Base-by-base conservation (phyloP, 2,329 filamentous ascomycete genomes). In the Aspergillus carbonarius region DNA sequence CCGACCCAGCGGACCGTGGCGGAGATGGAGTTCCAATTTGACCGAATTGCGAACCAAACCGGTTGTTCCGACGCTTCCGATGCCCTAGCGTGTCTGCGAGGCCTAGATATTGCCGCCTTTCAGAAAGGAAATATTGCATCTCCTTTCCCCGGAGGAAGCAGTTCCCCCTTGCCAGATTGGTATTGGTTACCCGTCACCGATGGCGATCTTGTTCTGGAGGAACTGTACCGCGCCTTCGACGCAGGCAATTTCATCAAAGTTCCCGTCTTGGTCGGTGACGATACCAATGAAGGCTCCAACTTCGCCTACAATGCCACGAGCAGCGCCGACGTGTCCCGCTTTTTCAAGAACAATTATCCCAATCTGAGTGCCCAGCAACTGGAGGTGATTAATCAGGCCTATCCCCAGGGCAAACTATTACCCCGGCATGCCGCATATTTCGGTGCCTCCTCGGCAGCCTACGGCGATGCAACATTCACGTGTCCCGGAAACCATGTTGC, bases 171-270 rank as follows among this genome's bases (percentile, higher is more conserved):
- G 3, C 83, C 84, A 0, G 58, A 80, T 0, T 85, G 80, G 69
- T 82, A 82, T 73, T 87, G 82, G 74, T 76, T 79, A 6, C 83
- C 84, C 0, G 78, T 81, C 0, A 69, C 87, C 2, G 85, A 88
- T 62, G 77, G 79, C 2, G 76, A 79, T n/a, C 70, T 87, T 13
- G 73, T 86, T 3, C 71, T 68, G 0, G 81, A 84, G 57, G 74
- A 78, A 15, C 80, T 83, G 0, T 85, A 86, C 60, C 75, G 70
- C 1, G 66, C 78, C 1, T 84, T 83, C 52, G 67, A 70, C 1
- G 49, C 79, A 15, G 83, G 82, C 0, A 78, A 77, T 6, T 84
- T 85, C 69, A 70, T 85, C 60, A 77, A 77, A 25, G 78, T 87
- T 0, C 85, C 85, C 0, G 72, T 80, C 0, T 80, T 87, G 17